Evolutionary conservation across 2,329 filamentous ascomycete genomes (phyloP), one percentile per base, ranked within the genome.

Genomic region (Hypoxylon sp.): DNA sequence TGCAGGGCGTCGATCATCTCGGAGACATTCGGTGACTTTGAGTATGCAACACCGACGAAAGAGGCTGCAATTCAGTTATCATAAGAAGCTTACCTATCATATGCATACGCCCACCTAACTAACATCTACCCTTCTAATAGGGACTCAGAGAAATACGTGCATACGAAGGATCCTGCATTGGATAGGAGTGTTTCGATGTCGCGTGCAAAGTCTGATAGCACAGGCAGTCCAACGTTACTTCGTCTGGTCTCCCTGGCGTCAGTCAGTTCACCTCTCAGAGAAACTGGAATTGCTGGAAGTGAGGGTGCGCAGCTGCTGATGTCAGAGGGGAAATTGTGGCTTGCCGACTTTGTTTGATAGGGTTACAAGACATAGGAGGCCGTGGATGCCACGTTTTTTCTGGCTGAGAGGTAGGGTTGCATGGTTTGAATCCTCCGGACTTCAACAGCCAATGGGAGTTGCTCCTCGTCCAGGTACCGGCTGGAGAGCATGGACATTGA

Each of bases 301-400:
- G 46, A 53, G 44, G 44, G 48, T 46, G 43, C 57, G 42, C 42
- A 34, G 42, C 25, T 36, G 56, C 53, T 59, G 49, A 59, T 59
- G 49, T 57, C 40, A 55, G 52, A 56, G 49, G 56, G 34, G 49
- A 49, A 41, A 49, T 48, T 57, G 44, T 29, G 45, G 57, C 49
- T n/a, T 57, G 46, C 56, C 56, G 56, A n/a, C 46, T 27, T 15
- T 25, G 46, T 59, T 46, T 55, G 41, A 56, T 43, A 44, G 52
- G 47, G 55, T 57, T 51, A 19, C 38, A 57, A 54, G n/a, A n/a
- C 43, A 46, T 49, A 5, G 57, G 56, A 49, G 20, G 45, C 51
- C 46, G 34, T 48, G 53, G 56, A 54, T 53, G 56, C 56, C 56
- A 59, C 56, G 56, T 57, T 59, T 59, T 57, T 59, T 50, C 23